phyloP scores from a whole-genome alignment of 345 rosid genomes.

The Aethionema arabicum region DNA sequence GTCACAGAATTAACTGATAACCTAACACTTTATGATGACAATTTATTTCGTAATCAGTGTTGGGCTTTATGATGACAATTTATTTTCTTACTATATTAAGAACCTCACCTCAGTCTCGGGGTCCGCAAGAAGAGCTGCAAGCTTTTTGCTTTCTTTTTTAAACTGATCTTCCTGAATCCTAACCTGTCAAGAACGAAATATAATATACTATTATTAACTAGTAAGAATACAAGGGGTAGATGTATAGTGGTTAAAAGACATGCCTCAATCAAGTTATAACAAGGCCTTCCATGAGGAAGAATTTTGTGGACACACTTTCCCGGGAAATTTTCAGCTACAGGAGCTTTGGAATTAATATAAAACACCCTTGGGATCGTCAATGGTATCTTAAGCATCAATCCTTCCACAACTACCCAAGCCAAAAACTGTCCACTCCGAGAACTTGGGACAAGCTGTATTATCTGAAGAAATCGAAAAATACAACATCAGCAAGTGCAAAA shows the following conservation, averaged over 20 bases:
- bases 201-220: conserved; percentile 20
- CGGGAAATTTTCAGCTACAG: conserved; percentile 60
- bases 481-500: conserved; percentile 30
- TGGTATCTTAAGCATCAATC: conserved; percentile 90
- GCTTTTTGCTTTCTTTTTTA: conserved; percentile 65
- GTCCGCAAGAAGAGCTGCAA: conserved; percentile 85
- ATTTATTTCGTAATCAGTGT: conserved; percentile 13
- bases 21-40: conserved; percentile 15
- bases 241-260: conserved; percentile 25
- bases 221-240: conserved; percentile 17
- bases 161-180: conserved; percentile 68
- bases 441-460: conserved; percentile 75
- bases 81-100: neutral
- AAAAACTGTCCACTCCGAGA: conserved; percentile 57
- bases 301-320: conserved; percentile 78
- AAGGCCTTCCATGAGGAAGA: conserved; percentile 83
- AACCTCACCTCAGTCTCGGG: conserved; percentile 86
- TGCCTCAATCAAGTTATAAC: conserved; percentile 80
- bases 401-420: conserved; percentile 92
- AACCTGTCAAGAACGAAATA: conserved; percentile 46
- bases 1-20: conserved; percentile 10
- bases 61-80: conserved; percentile 23
- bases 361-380: conserved; percentile 72
- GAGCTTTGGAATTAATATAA: conserved; percentile 74
- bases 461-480: conserved; percentile 45